These are phyloP conservation scores for Colletotrichum kahawae DNA, from an alignment of 2,329 filamentous ascomycete genomes.

Conservation along the genomic window DNA sequence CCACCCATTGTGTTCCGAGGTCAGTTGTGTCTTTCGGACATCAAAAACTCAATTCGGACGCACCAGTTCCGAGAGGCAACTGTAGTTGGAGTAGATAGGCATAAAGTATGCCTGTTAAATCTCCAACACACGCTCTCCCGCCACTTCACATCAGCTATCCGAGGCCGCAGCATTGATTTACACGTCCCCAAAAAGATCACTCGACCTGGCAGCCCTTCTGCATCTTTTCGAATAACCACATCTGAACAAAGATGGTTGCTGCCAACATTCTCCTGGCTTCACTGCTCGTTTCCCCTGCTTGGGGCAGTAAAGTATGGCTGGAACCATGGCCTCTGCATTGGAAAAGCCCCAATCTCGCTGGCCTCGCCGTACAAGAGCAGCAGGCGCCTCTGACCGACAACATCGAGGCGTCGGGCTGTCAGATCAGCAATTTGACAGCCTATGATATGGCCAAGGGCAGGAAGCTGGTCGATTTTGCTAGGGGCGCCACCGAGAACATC, in stretches of 20 bases:
- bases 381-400: not conserved
- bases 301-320: not conserved
- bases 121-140: accelerated
- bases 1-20: not conserved
- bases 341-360: not conserved
- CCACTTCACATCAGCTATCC: not conserved
- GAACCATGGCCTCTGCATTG: not conserved
- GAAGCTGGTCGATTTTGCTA: constrained; percentile 10
- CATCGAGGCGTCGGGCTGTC: not conserved
- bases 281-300: not conserved
- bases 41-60: not conserved
- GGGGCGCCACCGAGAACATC: not conserved
- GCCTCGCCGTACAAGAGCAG: not conserved
- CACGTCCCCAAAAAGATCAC: not conserved
- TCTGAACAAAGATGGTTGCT: not conserved
- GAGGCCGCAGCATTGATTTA: not conserved
- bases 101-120: not conserved
- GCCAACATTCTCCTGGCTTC: not conserved
- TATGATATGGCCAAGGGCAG: constrained; percentile 8
- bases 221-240: not conserved
- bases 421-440: constrained; percentile 1
- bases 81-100: not conserved
- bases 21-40: not conserved
- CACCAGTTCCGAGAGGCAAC: not conserved
- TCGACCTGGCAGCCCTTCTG: not conserved